Conservation (phyloP, 768 basidiomycete species). For the Psilocybe subaeruginosa region DNA sequence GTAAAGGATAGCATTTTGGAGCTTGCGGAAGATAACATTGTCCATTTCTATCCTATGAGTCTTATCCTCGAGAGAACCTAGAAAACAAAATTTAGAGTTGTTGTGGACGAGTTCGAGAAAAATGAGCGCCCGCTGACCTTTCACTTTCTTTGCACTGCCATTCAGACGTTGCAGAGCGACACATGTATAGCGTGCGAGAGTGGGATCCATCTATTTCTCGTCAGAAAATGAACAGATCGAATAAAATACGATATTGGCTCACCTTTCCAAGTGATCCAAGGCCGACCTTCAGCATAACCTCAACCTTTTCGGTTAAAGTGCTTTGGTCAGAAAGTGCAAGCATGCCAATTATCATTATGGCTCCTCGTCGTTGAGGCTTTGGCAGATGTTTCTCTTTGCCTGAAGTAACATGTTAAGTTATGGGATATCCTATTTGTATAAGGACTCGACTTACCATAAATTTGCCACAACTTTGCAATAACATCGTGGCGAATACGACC, state of each 20-base stretch:
- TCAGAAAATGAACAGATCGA: background rate
- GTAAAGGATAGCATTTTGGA: slow-evolving; percentile 79
- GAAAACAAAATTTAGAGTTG: background rate
- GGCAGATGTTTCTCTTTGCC: slow-evolving; percentile 79
- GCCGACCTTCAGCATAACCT: slow-evolving; percentile 84
- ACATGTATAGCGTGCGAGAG: slow-evolving; percentile 91
- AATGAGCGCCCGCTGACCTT: slow-evolving; percentile 53
- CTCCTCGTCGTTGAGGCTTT: slow-evolving; percentile 85
- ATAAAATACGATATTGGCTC: slow-evolving; percentile 7
- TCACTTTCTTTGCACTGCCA: slow-evolving; percentile 96
- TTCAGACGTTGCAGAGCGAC: slow-evolving; percentile 90
- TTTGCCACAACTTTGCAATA: slow-evolving; percentile 91
- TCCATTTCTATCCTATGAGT: slow-evolving; percentile 87
- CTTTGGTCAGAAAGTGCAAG: slow-evolving; percentile 84
- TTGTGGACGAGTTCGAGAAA: background rate
- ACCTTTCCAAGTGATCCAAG: slow-evolving; percentile 87
- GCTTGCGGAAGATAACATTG: slow-evolving; percentile 79
- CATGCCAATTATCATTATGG: slow-evolving; percentile 98
- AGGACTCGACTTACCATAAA: slow-evolving; percentile 71
- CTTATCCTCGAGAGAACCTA: slow-evolving; percentile 88
- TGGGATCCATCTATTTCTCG: slow-evolving; percentile 71
- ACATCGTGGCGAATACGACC: slow-evolving; percentile 83
- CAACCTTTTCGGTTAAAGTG: slow-evolving; percentile 76
- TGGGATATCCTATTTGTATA: no score
- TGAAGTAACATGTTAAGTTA: slow-evolving; percentile 28